Conservation (phyloP, 345 rosid species). For the Toxicodendron radicans region DNA sequence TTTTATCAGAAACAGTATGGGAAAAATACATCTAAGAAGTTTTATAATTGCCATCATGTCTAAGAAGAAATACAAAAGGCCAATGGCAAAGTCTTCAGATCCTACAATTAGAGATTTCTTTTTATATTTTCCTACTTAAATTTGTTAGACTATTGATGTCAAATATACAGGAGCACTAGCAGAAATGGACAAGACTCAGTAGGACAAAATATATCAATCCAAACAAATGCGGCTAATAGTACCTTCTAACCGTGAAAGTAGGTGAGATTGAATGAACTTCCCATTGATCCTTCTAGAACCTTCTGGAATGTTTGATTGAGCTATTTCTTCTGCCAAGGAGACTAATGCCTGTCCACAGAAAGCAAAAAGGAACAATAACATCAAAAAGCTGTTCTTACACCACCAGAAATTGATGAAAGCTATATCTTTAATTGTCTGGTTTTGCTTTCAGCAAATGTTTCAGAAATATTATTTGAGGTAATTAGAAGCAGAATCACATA, state of each 20-base stretch:
- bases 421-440: not conserved
- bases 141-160: not conserved
- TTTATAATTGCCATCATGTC: not conserved
- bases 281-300: constrained; percentile 88
- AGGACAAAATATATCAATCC: not conserved
- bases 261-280: constrained; percentile 83
- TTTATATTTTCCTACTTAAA: not conserved
- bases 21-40: not conserved
- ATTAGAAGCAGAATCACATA: not conserved
- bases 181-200: constrained; percentile 3
- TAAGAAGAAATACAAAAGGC: not conserved
- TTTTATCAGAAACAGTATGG: not conserved
- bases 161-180: not conserved
- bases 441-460: not conserved
- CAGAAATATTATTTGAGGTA: not conserved
- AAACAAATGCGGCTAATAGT: not conserved
- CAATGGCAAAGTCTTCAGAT: not conserved
- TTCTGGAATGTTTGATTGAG: constrained; percentile 57
- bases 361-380: not conserved
- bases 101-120: not conserved
- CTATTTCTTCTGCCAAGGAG: constrained; percentile 68
- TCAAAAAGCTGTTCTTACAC: not conserved
- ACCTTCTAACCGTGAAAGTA: constrained; percentile 75
- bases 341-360: constrained; percentile 56
- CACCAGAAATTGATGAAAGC: not conserved